Evolutionary conservation across 768 basidiomycete genomes (phyloP).

Genomic region (Clitopilus passeckerianus): DNA sequence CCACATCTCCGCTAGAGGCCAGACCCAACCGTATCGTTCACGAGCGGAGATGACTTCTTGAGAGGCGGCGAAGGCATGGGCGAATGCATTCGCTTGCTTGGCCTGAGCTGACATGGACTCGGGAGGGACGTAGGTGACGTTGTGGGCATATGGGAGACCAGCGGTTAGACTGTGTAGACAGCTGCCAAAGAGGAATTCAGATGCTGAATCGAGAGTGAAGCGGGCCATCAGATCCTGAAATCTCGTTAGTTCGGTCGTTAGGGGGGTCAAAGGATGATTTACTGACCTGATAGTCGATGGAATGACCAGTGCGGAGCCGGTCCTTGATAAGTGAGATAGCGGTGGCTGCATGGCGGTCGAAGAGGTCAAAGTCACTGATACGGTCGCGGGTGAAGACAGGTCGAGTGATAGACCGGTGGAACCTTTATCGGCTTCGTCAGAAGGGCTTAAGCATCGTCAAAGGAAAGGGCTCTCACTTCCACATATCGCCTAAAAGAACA

Average conservation of each 20-base stretch:
- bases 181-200: slow-evolving; percentile 61
- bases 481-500: slow-evolving; percentile 32
- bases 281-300: slow-evolving; percentile 55
- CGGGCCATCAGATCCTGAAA: slow-evolving; percentile 50
- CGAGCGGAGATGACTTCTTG: slow-evolving; percentile 39
- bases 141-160: slow-evolving; percentile 48
- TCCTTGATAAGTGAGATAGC: slow-evolving; percentile 39
- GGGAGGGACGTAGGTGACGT: slow-evolving; percentile 20
- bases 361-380: slow-evolving; percentile 56
- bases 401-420: slow-evolving; percentile 60
- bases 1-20: slow-evolving; percentile 49
- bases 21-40: slow-evolving; percentile 39
- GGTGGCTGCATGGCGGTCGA: slow-evolving; percentile 48
- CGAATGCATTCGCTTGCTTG: slow-evolving; percentile 36
- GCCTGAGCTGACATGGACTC: slow-evolving; percentile 17
- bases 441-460: not conserved
- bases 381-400: slow-evolving; percentile 60
- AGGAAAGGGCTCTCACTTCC: slow-evolving; percentile 29
- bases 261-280: not conserved
- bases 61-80: slow-evolving; percentile 42
- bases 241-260: not conserved
- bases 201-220: slow-evolving; percentile 64
- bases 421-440: slow-evolving; percentile 22
- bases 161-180: slow-evolving; percentile 49
- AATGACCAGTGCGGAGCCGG: slow-evolving; percentile 42